A percentile compares a stretch with the other conserved stretches of the same genome.
These are phyloP conservation scores for Aspergillus terreus DNA, from an alignment of 2,329 filamentous ascomycete species.

Conservation along the genomic window DNA sequence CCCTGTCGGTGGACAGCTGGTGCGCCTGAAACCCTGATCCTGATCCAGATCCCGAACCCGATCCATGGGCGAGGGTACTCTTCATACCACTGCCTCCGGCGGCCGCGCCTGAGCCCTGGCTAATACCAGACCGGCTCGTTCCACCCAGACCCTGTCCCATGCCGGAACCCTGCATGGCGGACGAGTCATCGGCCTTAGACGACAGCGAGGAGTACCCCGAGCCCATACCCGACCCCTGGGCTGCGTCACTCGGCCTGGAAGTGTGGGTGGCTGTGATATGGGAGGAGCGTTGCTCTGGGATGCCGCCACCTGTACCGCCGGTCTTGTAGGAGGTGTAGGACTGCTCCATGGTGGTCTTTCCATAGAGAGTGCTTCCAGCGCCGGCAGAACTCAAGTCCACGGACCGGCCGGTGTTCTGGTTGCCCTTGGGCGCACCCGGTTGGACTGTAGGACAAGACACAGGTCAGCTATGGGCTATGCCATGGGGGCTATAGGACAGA, in stretches of 20 bases:
- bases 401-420: constrained; percentile 21
- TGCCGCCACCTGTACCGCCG: background rate
- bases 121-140: background rate
- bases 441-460: constrained; percentile 19
- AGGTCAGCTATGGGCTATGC: background rate
- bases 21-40: background rate
- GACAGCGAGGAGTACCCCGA: background rate
- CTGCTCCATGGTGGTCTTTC: background rate
- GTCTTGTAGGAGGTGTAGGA: background rate
- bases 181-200: background rate
- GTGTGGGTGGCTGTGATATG: background rate
- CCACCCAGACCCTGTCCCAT: background rate
- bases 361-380: background rate
- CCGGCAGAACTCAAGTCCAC: constrained; percentile 13
- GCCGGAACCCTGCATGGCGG: background rate
- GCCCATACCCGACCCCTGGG: background rate
- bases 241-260: background rate
- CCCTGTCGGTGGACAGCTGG: background rate
- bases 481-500: too few relatives aligned
- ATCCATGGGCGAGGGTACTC: too few relatives aligned
- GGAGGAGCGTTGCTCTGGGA: background rate
- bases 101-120: background rate
- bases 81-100: background rate
- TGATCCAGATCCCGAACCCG: background rate
- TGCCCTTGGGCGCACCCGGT: constrained; percentile 19